Evolutionary conservation across 225 moss, liverwort and hornwort species (phyloP).

Genomic region (Polytrichum formosum): DNA sequence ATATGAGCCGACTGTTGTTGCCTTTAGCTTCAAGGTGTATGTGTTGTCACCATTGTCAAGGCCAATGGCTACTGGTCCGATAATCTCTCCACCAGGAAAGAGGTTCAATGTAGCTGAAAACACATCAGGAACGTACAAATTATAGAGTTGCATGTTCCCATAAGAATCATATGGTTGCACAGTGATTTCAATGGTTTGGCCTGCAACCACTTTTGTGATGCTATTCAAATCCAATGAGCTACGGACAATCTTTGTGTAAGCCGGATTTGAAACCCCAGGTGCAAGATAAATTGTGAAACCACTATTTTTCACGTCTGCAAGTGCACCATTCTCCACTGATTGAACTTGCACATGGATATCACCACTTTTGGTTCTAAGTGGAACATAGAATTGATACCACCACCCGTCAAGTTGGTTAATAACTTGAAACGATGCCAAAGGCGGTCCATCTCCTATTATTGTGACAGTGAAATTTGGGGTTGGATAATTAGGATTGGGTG

Average conservation of each 20-base stretch:
- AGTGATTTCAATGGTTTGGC: conserved; percentile 20
- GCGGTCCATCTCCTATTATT: conserved; percentile 11
- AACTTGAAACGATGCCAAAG: conserved; percentile 9
- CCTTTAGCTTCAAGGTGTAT: conserved; percentile 21
- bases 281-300: conserved; percentile 43
- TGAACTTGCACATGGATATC: conserved; percentile 30
- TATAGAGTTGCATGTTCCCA: conserved; percentile 42
- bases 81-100: conserved; percentile 7
- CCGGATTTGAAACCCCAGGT: conserved; percentile 26
- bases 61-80: conserved; percentile 15
- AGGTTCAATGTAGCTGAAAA: conserved; percentile 30
- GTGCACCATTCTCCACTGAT: conserved; percentile 9
- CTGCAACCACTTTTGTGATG: conserved; percentile 24
- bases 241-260: conserved; percentile 26
- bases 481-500: conserved; percentile 19
- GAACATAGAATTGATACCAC: conserved; percentile 25
- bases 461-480: conserved; percentile 26
- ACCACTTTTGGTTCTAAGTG: conserved; percentile 11
- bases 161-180: conserved; percentile 38
- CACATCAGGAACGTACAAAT: conserved; percentile 25
- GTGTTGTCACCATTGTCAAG: conserved; percentile 23
- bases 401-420: conserved; percentile 20
- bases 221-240: conserved; percentile 10
- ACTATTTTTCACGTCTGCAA: conserved; percentile 32
- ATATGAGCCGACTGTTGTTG: conserved; percentile 24